Conservation (phyloP, 805 yeast genomes). For the Scheffersomyces ergatensis region DNA sequence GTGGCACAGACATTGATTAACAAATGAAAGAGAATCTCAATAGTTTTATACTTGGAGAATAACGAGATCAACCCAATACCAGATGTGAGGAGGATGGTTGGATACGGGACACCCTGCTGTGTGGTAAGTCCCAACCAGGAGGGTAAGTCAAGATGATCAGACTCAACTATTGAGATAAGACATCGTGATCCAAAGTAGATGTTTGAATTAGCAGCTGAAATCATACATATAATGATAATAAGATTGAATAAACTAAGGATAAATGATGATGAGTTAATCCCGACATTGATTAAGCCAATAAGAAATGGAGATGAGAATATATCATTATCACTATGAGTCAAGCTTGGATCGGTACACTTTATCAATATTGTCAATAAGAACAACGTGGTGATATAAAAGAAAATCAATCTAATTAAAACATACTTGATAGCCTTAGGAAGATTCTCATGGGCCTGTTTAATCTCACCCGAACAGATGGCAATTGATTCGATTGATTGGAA, state of each 20-base stretch:
- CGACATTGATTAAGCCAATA: slow-evolving; percentile 16
- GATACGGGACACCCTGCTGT: slow-evolving; percentile 14
- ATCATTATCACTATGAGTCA: slow-evolving; percentile 5
- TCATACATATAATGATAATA: slow-evolving; percentile 17
- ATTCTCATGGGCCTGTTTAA: slow-evolving; percentile 22
- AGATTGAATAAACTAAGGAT: slow-evolving; percentile 16
- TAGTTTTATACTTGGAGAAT: slow-evolving; percentile 13
- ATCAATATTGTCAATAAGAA: slow-evolving; percentile 65
- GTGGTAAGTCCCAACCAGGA: slow-evolving; percentile 3
- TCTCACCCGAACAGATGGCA: slow-evolving; percentile 70
- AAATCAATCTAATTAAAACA: slow-evolving; percentile 57
- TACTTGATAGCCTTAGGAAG: slow-evolving; percentile 52
- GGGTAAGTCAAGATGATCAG: slow-evolving; percentile 5
- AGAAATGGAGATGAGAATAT: slow-evolving; percentile 21
- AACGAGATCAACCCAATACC: slow-evolving; percentile 18
- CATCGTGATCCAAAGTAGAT: slow-evolving; percentile 24
- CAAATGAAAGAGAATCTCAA: slow-evolving; percentile 13
- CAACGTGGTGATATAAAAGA: slow-evolving; percentile 60
- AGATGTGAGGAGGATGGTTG: slow-evolving; percentile 17
- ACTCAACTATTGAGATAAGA: slow-evolving; percentile 14
- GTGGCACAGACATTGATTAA: slow-evolving; percentile 20
- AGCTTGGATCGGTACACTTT: slow-evolving; percentile 38
- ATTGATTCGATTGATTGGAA: slow-evolving; percentile 72
- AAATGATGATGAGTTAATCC: slow-evolving; percentile 7
- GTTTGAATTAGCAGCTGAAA: slow-evolving; percentile 28